Conservation (phyloP, 2,329 filamentous ascomycete species). For the Trichoderma simmonsii region DNA sequence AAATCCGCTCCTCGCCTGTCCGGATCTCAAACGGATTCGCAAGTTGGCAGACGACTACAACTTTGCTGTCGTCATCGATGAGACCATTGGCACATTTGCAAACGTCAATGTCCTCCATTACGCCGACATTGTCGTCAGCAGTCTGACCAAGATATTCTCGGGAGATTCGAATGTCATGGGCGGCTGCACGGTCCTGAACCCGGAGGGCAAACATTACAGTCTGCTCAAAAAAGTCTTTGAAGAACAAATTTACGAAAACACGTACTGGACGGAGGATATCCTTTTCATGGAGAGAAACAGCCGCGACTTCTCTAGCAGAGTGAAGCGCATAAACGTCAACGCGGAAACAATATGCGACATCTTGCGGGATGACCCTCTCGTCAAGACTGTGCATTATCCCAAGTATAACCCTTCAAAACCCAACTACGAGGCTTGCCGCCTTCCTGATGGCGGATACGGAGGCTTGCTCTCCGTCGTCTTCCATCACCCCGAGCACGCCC, state of each 20-base stretch:
- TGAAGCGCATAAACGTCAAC: slow-evolving; percentile 80
- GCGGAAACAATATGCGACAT: slow-evolving; percentile 79
- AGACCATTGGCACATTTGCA: slow-evolving; percentile 94
- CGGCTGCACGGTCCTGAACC: slow-evolving; percentile 66
- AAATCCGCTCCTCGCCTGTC: slow-evolving; percentile 83
- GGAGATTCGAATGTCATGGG: slow-evolving; percentile 99
- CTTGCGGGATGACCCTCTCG: slow-evolving; percentile 56
- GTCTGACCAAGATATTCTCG: slow-evolving; percentile 94
- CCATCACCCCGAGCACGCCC: slow-evolving; percentile 63
- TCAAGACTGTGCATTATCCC: slow-evolving; percentile 84
- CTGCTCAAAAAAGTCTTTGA: slow-evolving; percentile 64
- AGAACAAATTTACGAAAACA: slow-evolving; percentile 70
- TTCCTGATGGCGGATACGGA: slow-evolving; percentile 78
- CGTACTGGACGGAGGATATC: slow-evolving; percentile 90
- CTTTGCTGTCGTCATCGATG: slow-evolving; percentile 89
- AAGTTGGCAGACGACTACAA: slow-evolving; percentile 75
- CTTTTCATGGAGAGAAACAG: slow-evolving; percentile 97
- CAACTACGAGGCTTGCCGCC: slow-evolving; percentile 76
- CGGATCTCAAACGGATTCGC: slow-evolving; percentile 80
- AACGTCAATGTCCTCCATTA: slow-evolving; percentile 90
- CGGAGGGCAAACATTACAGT: slow-evolving; percentile 66
- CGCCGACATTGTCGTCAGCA: slow-evolving; percentile 90
- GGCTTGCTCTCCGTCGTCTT: slow-evolving; percentile 86
- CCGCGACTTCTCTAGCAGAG: slow-evolving; percentile 80
- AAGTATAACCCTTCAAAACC: slow-evolving; percentile 67